Base-by-base conservation (phyloP, 495 filamentous ascomycete species). In the Aspergillus diversus region DNA sequence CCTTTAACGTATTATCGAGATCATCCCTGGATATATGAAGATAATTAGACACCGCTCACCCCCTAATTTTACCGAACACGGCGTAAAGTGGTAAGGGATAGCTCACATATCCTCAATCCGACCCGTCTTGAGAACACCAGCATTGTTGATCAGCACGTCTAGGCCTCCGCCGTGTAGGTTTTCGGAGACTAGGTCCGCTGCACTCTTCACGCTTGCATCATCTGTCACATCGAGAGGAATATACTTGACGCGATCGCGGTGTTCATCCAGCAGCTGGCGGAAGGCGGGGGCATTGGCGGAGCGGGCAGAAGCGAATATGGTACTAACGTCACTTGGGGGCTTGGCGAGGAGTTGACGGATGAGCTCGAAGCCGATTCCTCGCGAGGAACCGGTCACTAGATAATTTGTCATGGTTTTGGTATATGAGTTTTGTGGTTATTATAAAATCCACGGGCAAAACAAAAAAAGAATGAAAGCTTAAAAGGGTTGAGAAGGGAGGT, bases 131-230 rank as follows among this genome's bases (percentile, higher is more conserved):
- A 57, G 67, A 63, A 69, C 57, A 4, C 80, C 84, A 0, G 75
- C 83, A 61, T 85, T 84, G 60, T 84, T 83, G 43, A 87, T 79
- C 16, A 88, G 65, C 48, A 81, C 74, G 61, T 87, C 84, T 1
- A 86, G 72, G 0, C 66, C 73, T 54, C 78, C 78, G 11, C 73
- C 76, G 9, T 74, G 72, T 21, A 82, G 72, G 7, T 68, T 66
- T 6, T 68, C 56, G 16, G 74, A 71, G 7, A 80, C 72, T 17
- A 66, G 50, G 4, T 69, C 63, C 0, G 69, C 79, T 5, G 81
- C 80, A 57, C 73, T 73, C 63, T 75, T 70, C 5, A 84, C 63
- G 43, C 77, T 78, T 0, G 68, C 59, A 43, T 75, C 67, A 49
- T 82, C 70, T 0, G 65, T 73, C 4, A 84, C 67, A 63, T 88